Evolutionary conservation across 352 stramenopile genomes (phyloP).

Genomic region (Pilasporangium apinafurcum): DNA sequence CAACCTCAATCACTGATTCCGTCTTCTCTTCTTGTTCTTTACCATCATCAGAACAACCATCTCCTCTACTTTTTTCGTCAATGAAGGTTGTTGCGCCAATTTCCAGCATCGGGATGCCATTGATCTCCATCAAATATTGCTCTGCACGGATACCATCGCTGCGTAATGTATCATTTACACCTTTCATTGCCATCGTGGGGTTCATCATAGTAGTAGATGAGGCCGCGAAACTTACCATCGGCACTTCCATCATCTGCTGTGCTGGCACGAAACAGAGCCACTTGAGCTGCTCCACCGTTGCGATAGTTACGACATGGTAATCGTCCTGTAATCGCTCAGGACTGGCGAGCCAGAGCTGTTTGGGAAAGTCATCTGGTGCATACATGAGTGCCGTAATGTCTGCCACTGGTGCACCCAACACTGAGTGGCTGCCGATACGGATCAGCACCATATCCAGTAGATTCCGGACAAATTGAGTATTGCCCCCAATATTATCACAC

Average conservation of each 20-base stretch:
- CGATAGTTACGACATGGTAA: conserved; percentile 21
- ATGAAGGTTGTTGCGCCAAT: conserved; percentile 10
- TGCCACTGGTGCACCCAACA: conserved; percentile 17
- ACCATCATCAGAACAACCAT: too few relatives aligned
- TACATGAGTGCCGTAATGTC: conserved; percentile 24
- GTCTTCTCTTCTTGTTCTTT: not conserved
- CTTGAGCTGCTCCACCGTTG: conserved; percentile 12
- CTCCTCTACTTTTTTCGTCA: too few relatives aligned
- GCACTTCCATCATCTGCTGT: conserved; percentile 37
- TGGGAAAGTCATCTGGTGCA: conserved; percentile 17
- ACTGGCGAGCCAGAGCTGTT: conserved; percentile 21
- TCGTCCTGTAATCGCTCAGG: conserved; percentile 11
- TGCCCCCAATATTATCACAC: too few relatives aligned
- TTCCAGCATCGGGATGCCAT: conserved; percentile 25
- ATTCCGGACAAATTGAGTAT: too few relatives aligned
- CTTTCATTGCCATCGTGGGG: not conserved
- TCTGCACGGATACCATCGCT: conserved; percentile 17
- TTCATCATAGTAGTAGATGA: not conserved
- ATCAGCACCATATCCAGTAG: conserved; percentile 16
- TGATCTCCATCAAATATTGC: conserved; percentile 36
- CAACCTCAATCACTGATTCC: conserved; percentile 3
- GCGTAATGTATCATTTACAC: too few relatives aligned
- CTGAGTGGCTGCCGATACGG: conserved; percentile 18
- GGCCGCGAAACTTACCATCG: conserved; percentile 20
- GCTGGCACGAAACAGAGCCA: conserved; percentile 20